These are phyloP conservation scores for Sclerotinia nivalis DNA, from an alignment of 2,329 filamentous ascomycete genomes.

Conservation along the genomic window DNA sequence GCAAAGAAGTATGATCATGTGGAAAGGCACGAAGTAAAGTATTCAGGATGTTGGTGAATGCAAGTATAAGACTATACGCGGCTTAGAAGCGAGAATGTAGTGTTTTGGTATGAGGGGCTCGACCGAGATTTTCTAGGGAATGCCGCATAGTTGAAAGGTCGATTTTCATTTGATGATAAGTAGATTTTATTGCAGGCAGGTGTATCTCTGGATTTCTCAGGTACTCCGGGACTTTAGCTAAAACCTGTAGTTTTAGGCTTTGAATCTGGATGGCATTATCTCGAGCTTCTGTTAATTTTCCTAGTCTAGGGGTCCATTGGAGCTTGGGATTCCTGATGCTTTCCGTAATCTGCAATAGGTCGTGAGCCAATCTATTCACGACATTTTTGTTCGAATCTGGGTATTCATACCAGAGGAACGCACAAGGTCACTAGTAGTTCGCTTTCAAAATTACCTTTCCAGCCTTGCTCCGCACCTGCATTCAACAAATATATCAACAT, in stretches of 20 bases:
- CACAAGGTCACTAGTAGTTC: not conserved
- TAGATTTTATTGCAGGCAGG: not conserved
- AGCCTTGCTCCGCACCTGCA: not conserved
- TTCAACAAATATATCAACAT: not conserved
- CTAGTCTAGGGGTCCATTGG: not conserved
- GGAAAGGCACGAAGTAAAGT: not conserved
- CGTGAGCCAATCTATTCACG: not conserved
- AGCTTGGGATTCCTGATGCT: conserved; percentile 1
- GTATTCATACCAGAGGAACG: not conserved
- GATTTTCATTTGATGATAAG: not conserved
- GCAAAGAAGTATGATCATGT: not conserved
- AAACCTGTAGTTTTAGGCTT: not conserved
- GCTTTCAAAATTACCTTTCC: not conserved
- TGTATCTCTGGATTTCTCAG: not conserved
- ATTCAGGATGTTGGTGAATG: not conserved
- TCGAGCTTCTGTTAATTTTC: conserved; percentile 10
- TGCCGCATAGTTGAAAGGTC: not conserved
- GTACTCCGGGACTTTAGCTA: not conserved
- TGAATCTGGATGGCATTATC: not conserved
- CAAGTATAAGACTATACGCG: not conserved
- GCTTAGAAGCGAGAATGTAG: conserved; percentile 3
- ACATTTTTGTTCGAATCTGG: fast-evolving
- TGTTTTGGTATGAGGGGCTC: not conserved
- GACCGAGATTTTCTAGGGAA: not conserved
- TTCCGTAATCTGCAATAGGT: not conserved